phyloP scores from a whole-genome alignment of 1,284 basidiomycete genomes.

The Laetiporus sulphureus region DNA sequence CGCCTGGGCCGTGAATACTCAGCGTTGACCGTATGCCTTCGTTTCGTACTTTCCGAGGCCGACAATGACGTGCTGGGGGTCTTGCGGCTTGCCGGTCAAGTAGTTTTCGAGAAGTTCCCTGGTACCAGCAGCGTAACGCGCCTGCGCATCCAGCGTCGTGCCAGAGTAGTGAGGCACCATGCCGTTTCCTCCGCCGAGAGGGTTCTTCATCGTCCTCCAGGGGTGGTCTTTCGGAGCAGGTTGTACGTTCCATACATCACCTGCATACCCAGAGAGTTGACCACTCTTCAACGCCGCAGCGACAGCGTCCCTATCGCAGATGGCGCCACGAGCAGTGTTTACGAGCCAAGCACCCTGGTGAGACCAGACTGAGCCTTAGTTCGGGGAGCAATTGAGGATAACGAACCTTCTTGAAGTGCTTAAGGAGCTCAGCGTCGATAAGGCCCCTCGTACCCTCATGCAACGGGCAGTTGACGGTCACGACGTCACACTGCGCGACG shows the following conservation, averaged over 20 bases:
- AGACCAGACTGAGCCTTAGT: neutral
- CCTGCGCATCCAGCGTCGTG: slow-evolving; percentile 89
- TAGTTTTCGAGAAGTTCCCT: slow-evolving; percentile 81
- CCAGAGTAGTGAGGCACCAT: slow-evolving; percentile 86
- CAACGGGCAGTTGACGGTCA: slow-evolving; percentile 88
- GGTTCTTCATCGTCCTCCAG: slow-evolving; percentile 82
- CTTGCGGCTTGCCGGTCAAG: slow-evolving; percentile 61
- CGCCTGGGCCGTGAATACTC: neutral
- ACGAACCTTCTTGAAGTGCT: slow-evolving; percentile 78
- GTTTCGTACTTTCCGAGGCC: slow-evolving; percentile 59
- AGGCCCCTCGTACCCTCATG: slow-evolving; percentile 84
- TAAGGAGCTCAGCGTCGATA: slow-evolving; percentile 78
- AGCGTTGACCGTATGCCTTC: slow-evolving; percentile 39
- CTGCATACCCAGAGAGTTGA: slow-evolving; percentile 66
- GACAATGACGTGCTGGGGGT: slow-evolving; percentile 79
- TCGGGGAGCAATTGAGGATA: neutral
- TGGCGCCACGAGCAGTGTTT: slow-evolving; percentile 93
- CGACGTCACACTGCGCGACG: slow-evolving; percentile 76
- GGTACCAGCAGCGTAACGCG: slow-evolving; percentile 79
- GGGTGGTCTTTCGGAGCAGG: slow-evolving; percentile 83
- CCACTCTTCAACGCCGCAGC: slow-evolving; percentile 75
- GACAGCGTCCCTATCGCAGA: slow-evolving; percentile 82
- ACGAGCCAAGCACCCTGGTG: slow-evolving; percentile 75
- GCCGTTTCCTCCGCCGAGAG: slow-evolving; percentile 74
- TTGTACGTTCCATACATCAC: slow-evolving; percentile 75